phyloP scores from a whole-genome alignment of 257 asterid species.

The Cordia subcordata region DNA sequence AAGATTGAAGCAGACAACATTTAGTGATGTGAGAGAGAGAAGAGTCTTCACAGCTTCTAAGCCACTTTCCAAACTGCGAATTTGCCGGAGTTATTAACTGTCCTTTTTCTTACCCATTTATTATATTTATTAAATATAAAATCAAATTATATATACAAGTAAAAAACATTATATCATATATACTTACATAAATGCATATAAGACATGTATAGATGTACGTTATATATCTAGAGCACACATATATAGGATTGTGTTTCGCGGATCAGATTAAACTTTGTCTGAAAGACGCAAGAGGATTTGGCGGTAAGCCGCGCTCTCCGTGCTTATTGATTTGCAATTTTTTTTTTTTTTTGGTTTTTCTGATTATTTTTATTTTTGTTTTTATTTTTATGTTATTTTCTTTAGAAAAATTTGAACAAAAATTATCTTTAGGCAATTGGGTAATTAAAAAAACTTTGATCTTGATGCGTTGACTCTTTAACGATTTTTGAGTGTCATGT shows the following conservation, averaged over 20 bases:
- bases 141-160: background rate
- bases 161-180: background rate
- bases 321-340: constrained; percentile 23
- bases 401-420: no score
- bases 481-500: constrained; percentile 15
- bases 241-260: constrained; percentile 21
- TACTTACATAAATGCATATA: constrained; percentile 2
- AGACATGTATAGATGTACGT: no score
- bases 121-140: no score
- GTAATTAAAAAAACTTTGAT: constrained; percentile 15
- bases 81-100: constrained; percentile 36
- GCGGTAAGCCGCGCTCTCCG: constrained; percentile 54
- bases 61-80: constrained; percentile 31
- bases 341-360: constrained; percentile 4
- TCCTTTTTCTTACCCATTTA: constrained; percentile 13
- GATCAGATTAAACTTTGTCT: constrained; percentile 27
- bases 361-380: background rate
- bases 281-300: constrained; percentile 29
- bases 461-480: constrained; percentile 16
- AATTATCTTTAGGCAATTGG: no score
- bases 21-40: background rate
- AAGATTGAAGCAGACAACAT: background rate
- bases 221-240: no score
- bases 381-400: background rate
- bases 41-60: constrained; percentile 14